Base-by-base conservation (phyloP, 1,139 yeast genomes). In the Candida sp. region DNA sequence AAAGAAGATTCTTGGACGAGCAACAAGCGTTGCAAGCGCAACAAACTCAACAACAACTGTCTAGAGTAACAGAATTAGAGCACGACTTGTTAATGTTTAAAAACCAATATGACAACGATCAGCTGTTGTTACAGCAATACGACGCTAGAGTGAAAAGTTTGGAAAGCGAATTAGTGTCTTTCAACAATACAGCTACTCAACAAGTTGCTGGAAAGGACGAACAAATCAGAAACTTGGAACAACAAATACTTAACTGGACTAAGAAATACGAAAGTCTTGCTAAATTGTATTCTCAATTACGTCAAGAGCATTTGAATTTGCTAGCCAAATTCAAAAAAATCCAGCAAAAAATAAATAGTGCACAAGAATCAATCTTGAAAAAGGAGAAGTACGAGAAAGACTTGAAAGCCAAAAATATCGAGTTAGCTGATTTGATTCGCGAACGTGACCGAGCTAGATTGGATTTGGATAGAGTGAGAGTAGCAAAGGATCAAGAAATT, bases 361-460 rank as follows among this genome's bases (percentile, higher is more conserved):
- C 97, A 6, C 96, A 89, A 60, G 97, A 90, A 63, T 87, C 96
- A 0, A 82, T 90, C 49, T 86, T 86, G 53, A 86, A 84, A 64
- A 83, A 91, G 52, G 97, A 90, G 57, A 82, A 81, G 57, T 69
- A 87, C 35, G 97, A 90, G 63, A 82, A 87, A 49, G 97, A 89
- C 49, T 69, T 89, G 62, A 88, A 87, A 61, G 78, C 93, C 12
- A 90, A 90, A 66, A 90, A 88, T 58, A 75, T 89, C 43, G 97
- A 90, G 61, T 74, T 90, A 52, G 96, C 96, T 1, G 96, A 89
- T 56, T 75, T 90, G 56, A 89, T 89, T 47, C 79, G 95, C 49
- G 97, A 90, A 60, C 81, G 97, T 49, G 97, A 90, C 58, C 76
- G 96, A 46, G 95, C 96, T 1, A 78, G 95, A 58, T 73, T 88